These are phyloP conservation scores for Malassezia sympodialis DNA, from an alignment of 1,284 basidiomycete genomes.

Conservation along the genomic window DNA sequence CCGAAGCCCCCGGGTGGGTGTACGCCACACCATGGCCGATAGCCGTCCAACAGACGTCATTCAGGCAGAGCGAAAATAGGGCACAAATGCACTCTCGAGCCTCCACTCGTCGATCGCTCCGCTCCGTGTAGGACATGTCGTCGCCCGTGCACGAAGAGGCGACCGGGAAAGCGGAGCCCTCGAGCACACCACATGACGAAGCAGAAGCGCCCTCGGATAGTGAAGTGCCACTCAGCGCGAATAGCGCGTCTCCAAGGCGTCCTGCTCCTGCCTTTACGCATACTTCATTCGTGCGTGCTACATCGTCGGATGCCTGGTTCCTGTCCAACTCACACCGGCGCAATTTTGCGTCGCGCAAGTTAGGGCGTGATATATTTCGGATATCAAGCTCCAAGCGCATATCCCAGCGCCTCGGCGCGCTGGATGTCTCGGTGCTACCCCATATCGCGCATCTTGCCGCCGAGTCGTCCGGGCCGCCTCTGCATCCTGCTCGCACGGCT, in stretches of 20 bases:
- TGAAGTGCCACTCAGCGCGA: not conserved
- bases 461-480: not conserved
- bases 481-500: not conserved
- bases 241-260: not conserved
- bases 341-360: conserved; percentile 16
- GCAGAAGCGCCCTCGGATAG: not conserved
- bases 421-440: conserved; percentile 7
- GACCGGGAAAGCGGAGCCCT: not conserved
- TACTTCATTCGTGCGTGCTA: conserved; percentile 15
- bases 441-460: conserved; percentile 4
- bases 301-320: conserved; percentile 16
- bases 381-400: conserved; percentile 10
- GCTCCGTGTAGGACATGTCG: not conserved
- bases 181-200: not conserved
- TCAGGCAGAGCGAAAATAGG: not conserved
- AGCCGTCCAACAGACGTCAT: not conserved
- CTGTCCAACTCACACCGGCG: conserved; percentile 18
- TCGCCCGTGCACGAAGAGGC: not conserved
- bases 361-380: conserved; percentile 15
- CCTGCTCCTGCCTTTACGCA: conserved; percentile 13
- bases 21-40: not conserved
- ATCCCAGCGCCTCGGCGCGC: conserved; percentile 11
- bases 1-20: not conserved
- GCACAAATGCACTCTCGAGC: not conserved
- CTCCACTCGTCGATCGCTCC: not conserved